Evolutionary conservation across 331 rosid genomes (phyloP), one percentile per base, ranked within the genome.

Genomic region (Cydonia oblonga): DNA sequence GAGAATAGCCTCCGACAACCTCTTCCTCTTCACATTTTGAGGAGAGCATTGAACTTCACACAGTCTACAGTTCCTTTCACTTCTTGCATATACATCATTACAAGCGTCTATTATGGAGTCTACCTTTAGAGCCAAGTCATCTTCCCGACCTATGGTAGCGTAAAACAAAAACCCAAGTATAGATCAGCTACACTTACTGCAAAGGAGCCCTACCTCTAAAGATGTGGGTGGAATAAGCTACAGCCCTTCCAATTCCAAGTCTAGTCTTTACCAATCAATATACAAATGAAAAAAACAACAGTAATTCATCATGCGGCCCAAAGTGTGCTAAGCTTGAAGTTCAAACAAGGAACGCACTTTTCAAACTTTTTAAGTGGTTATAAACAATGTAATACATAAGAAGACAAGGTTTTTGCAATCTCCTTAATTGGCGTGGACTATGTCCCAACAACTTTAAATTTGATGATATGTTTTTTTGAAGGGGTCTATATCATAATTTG

Each of bases 51-150:
- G 83, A 57, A 78, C 84, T 51, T 83, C 87, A 63, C 25, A 64
- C 69, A 56, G 79, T 64, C 32, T 77, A 63, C 29, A 46, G 28
- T 66, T 72, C 69, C 80, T 81, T 70, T 66, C 91, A 66, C 78
- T 75, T 75, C 64, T 68, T 53, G 18, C 62, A 23, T 71, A 81
- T 33, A 28, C 74, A 78, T 79, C 88, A 80, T 83, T 86, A 69
- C 89, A 90, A n/a, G 92, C 88, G 69, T 90, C 96, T 46, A 88
- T 67, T 15, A 90, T 73, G 73, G 89, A 76, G 40, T 92, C 96
- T 68, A 92, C 74, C 87, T 82, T 84, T 33, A 80, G 62, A 60
- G 73, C 86, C 35, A 86, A 81, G 77, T 83, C 83, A 76, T 86
- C 95, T 76, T 88, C 87, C 66, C 83, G 82, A 61, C 82, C 96